A percentile compares a stretch with the other conserved stretches of the same genome.
Conservation (phyloP, 192 early-diverging fungal genomes). For the Entomortierella lignicola region DNA sequence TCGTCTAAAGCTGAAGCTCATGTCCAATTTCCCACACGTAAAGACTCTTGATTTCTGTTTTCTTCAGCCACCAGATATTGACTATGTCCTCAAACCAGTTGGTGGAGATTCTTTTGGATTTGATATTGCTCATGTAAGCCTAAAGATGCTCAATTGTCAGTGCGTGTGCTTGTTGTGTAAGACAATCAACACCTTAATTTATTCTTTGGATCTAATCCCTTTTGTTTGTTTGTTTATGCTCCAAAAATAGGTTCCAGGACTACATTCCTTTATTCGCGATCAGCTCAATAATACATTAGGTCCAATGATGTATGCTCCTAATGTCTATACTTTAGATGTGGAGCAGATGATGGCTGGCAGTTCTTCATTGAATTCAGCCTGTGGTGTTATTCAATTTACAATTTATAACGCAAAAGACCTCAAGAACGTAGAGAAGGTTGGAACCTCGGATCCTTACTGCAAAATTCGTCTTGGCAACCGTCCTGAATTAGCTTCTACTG, state of each 20-base stretch:
- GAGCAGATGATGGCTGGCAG: slow-evolving; percentile 80
- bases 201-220: no score
- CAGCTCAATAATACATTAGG: slow-evolving; percentile 78
- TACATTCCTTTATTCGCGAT: slow-evolving; percentile 80
- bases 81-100: slow-evolving; percentile 92
- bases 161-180: no score
- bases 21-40: slow-evolving; percentile 88
- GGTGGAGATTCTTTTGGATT: slow-evolving; percentile 86
- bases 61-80: slow-evolving; percentile 85
- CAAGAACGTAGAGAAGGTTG: slow-evolving; percentile 89
- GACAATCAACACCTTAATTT: no score
- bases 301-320: slow-evolving; percentile 89
- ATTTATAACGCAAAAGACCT: slow-evolving; percentile 84
- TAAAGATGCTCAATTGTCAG: no score
- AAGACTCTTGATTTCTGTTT: slow-evolving; percentile 87
- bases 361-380: slow-evolving; percentile 71
- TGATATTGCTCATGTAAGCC: slow-evolving; percentile 84
- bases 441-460: slow-evolving; percentile 91
- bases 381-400: slow-evolving; percentile 87
- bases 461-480: slow-evolving; percentile 78
- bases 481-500: slow-evolving; percentile 70
- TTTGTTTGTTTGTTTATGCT: no score
- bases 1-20: slow-evolving; percentile 86
- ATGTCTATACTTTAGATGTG: slow-evolving; percentile 81
- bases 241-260: slow-evolving; percentile 76